Conservation (phyloP, 495 filamentous ascomycete genomes). For the Cercophora newfieldiana region DNA sequence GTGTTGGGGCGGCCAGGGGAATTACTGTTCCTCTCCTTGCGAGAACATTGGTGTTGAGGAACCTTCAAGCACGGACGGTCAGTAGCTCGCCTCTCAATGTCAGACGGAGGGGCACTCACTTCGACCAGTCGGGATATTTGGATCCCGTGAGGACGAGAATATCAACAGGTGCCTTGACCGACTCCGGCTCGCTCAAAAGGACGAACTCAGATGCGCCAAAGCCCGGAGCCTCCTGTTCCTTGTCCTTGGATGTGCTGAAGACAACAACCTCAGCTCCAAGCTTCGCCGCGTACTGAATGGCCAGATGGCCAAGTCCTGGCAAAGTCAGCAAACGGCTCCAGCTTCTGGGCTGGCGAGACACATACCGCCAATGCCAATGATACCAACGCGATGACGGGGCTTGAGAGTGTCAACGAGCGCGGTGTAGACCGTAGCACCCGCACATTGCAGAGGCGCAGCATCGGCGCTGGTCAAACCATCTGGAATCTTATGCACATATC, state of each 20-base stretch:
- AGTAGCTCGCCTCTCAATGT: neutral
- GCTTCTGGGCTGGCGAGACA: neutral
- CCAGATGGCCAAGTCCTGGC: slow-evolving; percentile 56
- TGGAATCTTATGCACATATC: slow-evolving; percentile 43
- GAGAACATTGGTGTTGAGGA: slow-evolving; percentile 17
- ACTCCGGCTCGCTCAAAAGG: slow-evolving; percentile 39
- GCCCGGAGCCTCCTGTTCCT: slow-evolving; percentile 53
- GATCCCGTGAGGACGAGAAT: slow-evolving; percentile 36
- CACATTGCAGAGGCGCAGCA: slow-evolving; percentile 60
- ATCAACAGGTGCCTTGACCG: slow-evolving; percentile 34
- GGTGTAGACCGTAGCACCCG: slow-evolving; percentile 58
- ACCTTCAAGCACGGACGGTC: slow-evolving; percentile 1
- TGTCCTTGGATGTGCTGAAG: slow-evolving; percentile 51
- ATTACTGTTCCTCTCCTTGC: slow-evolving; percentile 18
- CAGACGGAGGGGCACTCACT: slow-evolving; percentile 2
- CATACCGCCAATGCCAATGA: slow-evolving; percentile 55
- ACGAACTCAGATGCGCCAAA: slow-evolving; percentile 61
- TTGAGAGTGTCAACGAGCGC: slow-evolving; percentile 38
- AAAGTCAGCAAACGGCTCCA: neutral
- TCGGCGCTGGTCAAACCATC: slow-evolving; percentile 40
- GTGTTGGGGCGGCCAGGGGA: slow-evolving; percentile 18
- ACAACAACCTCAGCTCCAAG: slow-evolving; percentile 62
- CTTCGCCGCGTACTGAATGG: slow-evolving; percentile 59
- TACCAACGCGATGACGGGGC: slow-evolving; percentile 45
- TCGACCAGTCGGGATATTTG: slow-evolving; percentile 39